Percentiles rank a stretch among this genome's conserved stretches.
These are phyloP conservation scores for Colletotrichum godetiae DNA, from an alignment of 2,329 filamentous ascomycete genomes.

Conservation along the genomic window DNA sequence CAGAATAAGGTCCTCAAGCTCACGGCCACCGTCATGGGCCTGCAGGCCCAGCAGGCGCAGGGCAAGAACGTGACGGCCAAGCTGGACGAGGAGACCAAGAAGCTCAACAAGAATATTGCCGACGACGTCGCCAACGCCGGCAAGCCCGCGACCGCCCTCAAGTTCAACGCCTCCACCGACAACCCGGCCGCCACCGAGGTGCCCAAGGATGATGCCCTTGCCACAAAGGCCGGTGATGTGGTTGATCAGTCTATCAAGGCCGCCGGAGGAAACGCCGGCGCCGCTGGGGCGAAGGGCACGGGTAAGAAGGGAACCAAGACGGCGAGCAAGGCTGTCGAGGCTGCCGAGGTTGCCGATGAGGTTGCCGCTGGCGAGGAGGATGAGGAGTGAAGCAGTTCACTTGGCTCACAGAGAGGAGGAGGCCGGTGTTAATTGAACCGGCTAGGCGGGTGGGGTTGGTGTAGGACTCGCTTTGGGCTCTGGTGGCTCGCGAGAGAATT, in stretches of 20 bases:
- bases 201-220: constrained; percentile 20
- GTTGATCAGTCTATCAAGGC: constrained; percentile 15
- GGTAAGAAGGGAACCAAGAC: background rate
- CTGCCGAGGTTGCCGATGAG: background rate
- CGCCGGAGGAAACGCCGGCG: background rate
- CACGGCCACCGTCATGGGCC: constrained; percentile 60
- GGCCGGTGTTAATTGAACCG: background rate
- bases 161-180: constrained; percentile 35
- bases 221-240: constrained; percentile 19
- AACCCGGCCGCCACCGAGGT: constrained; percentile 27
- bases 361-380: background rate
- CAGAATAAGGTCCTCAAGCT: constrained; percentile 72
- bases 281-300: background rate
- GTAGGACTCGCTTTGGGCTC: background rate
- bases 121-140: constrained; percentile 60
- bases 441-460: background rate
- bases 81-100: constrained; percentile 59
- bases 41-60: constrained; percentile 62
- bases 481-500: background rate
- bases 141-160: constrained; percentile 49
- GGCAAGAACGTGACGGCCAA: constrained; percentile 58
- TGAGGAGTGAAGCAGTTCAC: background rate
- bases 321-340: background rate
- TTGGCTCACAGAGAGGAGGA: too few species aligned
- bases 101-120: constrained; percentile 64